Base-by-base conservation (phyloP, 495 filamentous ascomycete species). In the Talaromyces nanjingensis region DNA sequence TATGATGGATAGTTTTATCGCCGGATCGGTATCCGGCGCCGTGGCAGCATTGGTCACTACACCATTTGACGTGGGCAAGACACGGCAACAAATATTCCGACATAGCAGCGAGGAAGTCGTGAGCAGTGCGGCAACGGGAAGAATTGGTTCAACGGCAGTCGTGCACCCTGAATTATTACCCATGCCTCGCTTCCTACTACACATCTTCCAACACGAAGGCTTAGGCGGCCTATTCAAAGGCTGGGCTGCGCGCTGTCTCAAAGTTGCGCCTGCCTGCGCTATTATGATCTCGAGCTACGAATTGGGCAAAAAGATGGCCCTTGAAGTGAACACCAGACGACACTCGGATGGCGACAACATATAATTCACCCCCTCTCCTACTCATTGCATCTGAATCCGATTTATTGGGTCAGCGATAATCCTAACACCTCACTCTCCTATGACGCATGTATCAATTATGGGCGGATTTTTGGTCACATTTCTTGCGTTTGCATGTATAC, bases 251-350 rank as follows among this genome's bases (percentile, higher is more conserved):
- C 81, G 94, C 39, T 96, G 91, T 66, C 76, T 98, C 54, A 98
- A 98, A 69, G 93, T 98, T 6, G 93, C 94, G 11, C 94, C 94
- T 1, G 92, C 93, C 14, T 98, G 94, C 75, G 94, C 96, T n/a
- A 97, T 98, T 69, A 98, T 98, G 94, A 98, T 98, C 66, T 96
- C 91, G 63, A 96, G 86, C 63, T 98, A 98, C 69, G 94, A 98
- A 75, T 82, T 98, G 24, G 92, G 96, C 11, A 98, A 98, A 83
- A 88, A 88, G 72, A 88, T 89, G 73, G 93, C 94, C 6, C 77
- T 84, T 63, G 83, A 84, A 22, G 86, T 91, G 62, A 97, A 98
- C 68, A 88, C 93, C 70, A 79, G 84, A n/a, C n/a, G 54, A 60
- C 39, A n/a, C 7, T 31, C 33, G 6, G 54, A 68, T 57, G 62